These are phyloP conservation scores for Cochliopodium minus DNA, from an alignment of 208 protist genomes.

Conservation along the genomic window DNA sequence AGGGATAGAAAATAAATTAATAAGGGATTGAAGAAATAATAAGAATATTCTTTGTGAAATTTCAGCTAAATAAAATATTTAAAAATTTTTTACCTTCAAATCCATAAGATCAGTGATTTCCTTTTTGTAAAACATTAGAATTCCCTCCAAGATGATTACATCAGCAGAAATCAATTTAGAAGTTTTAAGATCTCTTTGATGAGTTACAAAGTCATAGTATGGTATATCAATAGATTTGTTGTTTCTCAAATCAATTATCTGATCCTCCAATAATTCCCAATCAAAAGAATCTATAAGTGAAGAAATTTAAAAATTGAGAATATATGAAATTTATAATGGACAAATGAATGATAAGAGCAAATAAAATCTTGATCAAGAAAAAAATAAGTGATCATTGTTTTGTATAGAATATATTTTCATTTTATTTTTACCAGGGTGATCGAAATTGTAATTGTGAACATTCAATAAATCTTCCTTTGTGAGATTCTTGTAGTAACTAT, in stretches of 20 bases:
- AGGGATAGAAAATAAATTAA: neutral
- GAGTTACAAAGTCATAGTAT: constrained; percentile 63
- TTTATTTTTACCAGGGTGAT: constrained; percentile 27
- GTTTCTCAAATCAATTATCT: constrained; percentile 36
- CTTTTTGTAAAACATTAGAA: constrained; percentile 48
- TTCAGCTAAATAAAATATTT: neutral
- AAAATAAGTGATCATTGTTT: constrained; percentile 7
- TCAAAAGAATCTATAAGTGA: constrained; percentile 47
- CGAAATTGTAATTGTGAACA: constrained; percentile 49
- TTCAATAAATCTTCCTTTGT: constrained; percentile 19
- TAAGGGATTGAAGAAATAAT: neutral
- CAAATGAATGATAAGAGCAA: no score
- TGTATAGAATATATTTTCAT: neutral
- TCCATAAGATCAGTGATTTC: constrained; percentile 44
- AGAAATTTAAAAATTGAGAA: neutral
- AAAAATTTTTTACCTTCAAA: constrained; percentile 37
- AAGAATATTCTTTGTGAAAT: no score
- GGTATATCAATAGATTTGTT: constrained; percentile 49
- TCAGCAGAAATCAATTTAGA: constrained; percentile 37
- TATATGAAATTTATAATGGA: neutral
- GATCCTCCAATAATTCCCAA: constrained; percentile 35
- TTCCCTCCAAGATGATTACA: constrained; percentile 69
- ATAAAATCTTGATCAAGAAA: no score
- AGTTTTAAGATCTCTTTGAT: constrained; percentile 30
- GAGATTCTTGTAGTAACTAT: constrained; percentile 52